Base-by-base conservation (phyloP, 257 asterid genomes). In the Craterostigma plantagineum region DNA sequence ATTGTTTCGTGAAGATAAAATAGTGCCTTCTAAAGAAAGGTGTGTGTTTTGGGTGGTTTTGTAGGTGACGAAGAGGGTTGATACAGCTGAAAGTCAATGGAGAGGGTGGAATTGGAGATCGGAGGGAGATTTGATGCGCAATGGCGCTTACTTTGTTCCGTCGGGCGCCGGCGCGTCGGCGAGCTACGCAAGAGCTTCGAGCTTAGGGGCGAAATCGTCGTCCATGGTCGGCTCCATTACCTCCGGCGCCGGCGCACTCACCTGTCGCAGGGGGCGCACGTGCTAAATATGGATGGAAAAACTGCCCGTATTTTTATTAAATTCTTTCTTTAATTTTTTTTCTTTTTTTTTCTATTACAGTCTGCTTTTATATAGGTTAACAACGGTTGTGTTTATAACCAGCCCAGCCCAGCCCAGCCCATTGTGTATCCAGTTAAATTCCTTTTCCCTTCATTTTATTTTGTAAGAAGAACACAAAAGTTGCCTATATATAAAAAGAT, bases 81-180 rank as follows among this genome's bases (percentile, higher is more conserved):
- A 74, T 11, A 84, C 96, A 11, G 60, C 54, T 44, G 53, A 61
- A 53, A 46, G 60, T 34, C 67, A 68, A 30, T 84, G 93, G 93
- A 72, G 64, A 63, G 76, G 79, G 0, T 84, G 96, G 96, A 84
- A 84, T 58, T 84, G 96, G 96, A 80, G 96, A 36, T 84, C 96
- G 7, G 92, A 72, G 35, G 96, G 96, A 5, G 96, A 84, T 36
- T 72, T 84, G 45, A 80, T 77, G 93, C 77, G 74, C 9, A 84
- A 84, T 8, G 96, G 96, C 9, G 96, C 96, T 41, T 84, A 84
- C 61, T 84, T 84, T 68, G 72, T 76, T 43, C 73, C 90, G 34
- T 84, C 96, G 4, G 96, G 96, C 14, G 93, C 93, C 15, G 93
- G 96, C 46, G 93, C 96, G 52, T 72, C 92, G 3, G 81, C 82